Percentiles rank a stretch among this genome's conserved stretches.
These are phyloP conservation scores for Rhynchospora pubera DNA, from an alignment of 176 grass and related monocot species.

Conservation along the genomic window DNA sequence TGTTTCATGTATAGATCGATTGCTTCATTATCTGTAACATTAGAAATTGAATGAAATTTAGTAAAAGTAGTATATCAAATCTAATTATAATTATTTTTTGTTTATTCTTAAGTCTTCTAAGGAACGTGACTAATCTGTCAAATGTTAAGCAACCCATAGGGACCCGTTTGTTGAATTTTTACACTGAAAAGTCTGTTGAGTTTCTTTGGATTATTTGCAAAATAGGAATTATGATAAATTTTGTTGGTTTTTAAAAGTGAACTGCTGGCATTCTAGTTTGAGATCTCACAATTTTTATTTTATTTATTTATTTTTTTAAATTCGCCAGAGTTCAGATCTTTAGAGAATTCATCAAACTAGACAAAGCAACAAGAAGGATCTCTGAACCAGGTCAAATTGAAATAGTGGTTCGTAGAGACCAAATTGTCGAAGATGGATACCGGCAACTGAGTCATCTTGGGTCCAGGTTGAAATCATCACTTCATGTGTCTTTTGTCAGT, in stretches of 20 bases:
- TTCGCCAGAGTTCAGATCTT: constrained; percentile 79
- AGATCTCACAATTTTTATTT: too few species aligned
- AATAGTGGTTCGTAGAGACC: constrained; percentile 79
- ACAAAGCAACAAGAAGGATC: constrained; percentile 57
- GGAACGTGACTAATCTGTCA: neutral
- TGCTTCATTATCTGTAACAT: neutral
- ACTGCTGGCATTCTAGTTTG: neutral
- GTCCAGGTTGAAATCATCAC: constrained; percentile 75
- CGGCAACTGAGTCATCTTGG: constrained; percentile 73
- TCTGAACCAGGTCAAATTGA: constrained; percentile 64
- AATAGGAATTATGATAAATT: neutral
- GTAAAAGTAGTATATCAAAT: neutral
- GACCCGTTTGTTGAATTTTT: neutral
- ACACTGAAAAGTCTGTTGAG: neutral
- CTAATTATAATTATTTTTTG: neutral
- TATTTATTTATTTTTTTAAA: constrained; percentile 25
- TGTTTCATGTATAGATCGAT: neutral
- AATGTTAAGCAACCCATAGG: neutral
- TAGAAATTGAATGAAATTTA: neutral
- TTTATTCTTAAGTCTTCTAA: neutral
- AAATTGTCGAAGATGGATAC: constrained; percentile 91
- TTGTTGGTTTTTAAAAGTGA: neutral
- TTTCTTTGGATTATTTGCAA: neutral
- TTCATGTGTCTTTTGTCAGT: constrained; percentile 95
- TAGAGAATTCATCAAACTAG: constrained; percentile 87